Evolutionary conservation across 83 land plant species (phyloP).

Genomic region (Diphasiastrum complanatum): DNA sequence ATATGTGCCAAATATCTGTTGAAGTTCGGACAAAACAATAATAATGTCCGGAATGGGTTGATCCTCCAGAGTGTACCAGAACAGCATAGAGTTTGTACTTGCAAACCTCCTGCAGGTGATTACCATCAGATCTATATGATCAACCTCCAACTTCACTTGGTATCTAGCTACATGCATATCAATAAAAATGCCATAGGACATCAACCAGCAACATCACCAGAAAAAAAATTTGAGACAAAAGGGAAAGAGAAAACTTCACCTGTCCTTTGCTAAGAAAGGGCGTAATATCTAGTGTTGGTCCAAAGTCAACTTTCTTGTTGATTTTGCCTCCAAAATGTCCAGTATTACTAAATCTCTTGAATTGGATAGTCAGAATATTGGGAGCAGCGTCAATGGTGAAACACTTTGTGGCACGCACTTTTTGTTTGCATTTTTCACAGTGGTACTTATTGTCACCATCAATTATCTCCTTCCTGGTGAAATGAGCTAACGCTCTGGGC

Average conservation of each 20-base stretch:
- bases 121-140: too few species aligned
- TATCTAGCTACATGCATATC: neutral
- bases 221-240: neutral
- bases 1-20: conserved; percentile 43
- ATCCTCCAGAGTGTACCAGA: conserved; percentile 46
- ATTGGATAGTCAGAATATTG: conserved; percentile 73
- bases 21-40: conserved; percentile 45
- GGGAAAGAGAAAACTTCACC: conserved; percentile 19
- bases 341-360: conserved; percentile 70
- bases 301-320: conserved; percentile 72
- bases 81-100: conserved; percentile 64
- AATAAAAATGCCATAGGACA: neutral
- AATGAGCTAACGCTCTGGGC: conserved; percentile 60
- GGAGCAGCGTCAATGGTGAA: conserved; percentile 81
- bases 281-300: conserved; percentile 52
- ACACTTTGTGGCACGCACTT: conserved; percentile 82
- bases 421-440: conserved; percentile 67
- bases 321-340: conserved; percentile 66
- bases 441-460: conserved; percentile 82
- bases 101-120: conserved; percentile 25
- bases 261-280: conserved; percentile 26
- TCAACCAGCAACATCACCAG: neutral
- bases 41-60: conserved; percentile 58
- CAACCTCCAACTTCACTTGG: neutral
- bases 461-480: conserved; percentile 63